Conservation (phyloP, 2,329 filamentous ascomycete species). For the Emergomyces africanus region DNA sequence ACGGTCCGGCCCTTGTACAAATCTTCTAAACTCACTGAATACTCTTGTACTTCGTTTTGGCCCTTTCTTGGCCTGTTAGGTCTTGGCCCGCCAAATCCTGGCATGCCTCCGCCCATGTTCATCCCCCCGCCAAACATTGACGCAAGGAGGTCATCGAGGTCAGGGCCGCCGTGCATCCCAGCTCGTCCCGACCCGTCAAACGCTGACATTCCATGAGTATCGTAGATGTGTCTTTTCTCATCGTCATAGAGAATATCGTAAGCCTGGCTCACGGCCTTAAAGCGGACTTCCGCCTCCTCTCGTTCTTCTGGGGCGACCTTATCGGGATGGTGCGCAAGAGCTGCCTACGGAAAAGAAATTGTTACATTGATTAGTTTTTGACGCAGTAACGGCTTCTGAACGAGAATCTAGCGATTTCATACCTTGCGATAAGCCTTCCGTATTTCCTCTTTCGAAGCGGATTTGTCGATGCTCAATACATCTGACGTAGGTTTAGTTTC, state of each 20-base stretch:
- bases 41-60: conserved; percentile 27
- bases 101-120: conserved; percentile 38
- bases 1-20: conserved; percentile 98
- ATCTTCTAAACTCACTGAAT: conserved; percentile 84
- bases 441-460: conserved; percentile 65
- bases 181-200: conserved; percentile 66
- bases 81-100: conserved; percentile 36
- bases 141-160: conserved; percentile 82
- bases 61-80: conserved; percentile 40
- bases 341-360: conserved; percentile 45
- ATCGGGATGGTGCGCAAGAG: conserved; percentile 82
- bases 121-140: conserved; percentile 63
- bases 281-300: conserved; percentile 63
- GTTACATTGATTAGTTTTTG: conserved; percentile 5
- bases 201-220: conserved; percentile 88
- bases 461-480: conserved; percentile 62
- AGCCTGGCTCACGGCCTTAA: conserved; percentile 85
- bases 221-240: conserved; percentile 82
- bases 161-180: conserved; percentile 48
- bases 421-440: conserved; percentile 97
- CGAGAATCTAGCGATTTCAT: conserved; percentile 14
- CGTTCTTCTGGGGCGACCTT: conserved; percentile 83
- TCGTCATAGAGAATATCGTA: conserved; percentile 98
- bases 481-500: conserved; percentile 37
- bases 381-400: background rate